phyloP scores from a whole-genome alignment of 2,329 filamentous ascomycete species.

The Fusarium kyushuense region DNA sequence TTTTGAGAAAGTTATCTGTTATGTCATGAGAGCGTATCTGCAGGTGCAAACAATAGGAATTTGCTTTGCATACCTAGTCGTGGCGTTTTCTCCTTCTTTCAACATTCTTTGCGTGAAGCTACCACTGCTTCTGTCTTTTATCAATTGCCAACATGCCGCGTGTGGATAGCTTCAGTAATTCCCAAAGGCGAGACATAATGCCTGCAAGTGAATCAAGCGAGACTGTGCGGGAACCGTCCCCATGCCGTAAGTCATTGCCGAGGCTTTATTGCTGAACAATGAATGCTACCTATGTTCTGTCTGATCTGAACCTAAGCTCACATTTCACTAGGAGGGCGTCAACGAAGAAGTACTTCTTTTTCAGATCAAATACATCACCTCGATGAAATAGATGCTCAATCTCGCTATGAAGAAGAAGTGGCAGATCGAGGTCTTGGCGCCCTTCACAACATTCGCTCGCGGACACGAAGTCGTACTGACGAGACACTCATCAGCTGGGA shows the following conservation, averaged over 20 bases:
- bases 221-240: slow-evolving; percentile 45
- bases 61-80: slow-evolving; percentile 22
- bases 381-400: slow-evolving; percentile 57
- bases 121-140: not conserved
- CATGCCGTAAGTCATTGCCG: slow-evolving; percentile 43
- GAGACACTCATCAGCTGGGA: slow-evolving; percentile 60
- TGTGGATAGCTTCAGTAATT: slow-evolving; percentile 36
- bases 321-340: slow-evolving; percentile 40
- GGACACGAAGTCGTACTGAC: slow-evolving; percentile 50
- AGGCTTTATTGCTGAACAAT: not conserved
- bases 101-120: slow-evolving; percentile 11
- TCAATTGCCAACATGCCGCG: slow-evolving; percentile 13
- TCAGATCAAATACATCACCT: slow-evolving; percentile 45
- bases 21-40: slow-evolving; percentile 38
- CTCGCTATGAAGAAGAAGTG: slow-evolving; percentile 57
- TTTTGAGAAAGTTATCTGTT: slow-evolving; percentile 22
- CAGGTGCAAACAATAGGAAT: slow-evolving; percentile 19
- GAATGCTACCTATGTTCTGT: slow-evolving; percentile 2
- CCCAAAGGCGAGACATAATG: slow-evolving; percentile 36
- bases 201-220: slow-evolving; percentile 46
- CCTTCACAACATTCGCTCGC: slow-evolving; percentile 52
- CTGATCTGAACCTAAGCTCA: slow-evolving; percentile 26
- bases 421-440: slow-evolving; percentile 53
- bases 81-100: slow-evolving; percentile 12
- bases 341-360: slow-evolving; percentile 42